Evolutionary conservation across 2,329 filamentous ascomycete species (phyloP).

Genomic region (Fusarium liriodendri): DNA sequence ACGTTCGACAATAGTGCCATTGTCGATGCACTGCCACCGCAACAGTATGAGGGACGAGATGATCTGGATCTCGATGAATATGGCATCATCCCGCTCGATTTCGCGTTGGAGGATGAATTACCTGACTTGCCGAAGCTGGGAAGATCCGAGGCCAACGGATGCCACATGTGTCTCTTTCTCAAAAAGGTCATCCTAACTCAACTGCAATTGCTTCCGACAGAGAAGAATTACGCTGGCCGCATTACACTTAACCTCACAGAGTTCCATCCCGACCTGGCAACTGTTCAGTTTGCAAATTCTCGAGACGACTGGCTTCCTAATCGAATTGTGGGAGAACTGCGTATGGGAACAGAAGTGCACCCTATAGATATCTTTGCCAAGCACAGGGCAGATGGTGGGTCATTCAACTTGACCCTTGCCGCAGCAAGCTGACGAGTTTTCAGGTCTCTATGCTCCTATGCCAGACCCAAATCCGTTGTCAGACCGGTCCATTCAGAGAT

Average conservation of each 20-base stretch:
- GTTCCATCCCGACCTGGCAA: background rate
- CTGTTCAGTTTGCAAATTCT: background rate
- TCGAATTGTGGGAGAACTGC: background rate
- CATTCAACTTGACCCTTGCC: fast-evolving
- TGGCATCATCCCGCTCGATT: background rate
- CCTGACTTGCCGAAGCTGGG: background rate
- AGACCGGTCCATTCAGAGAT: background rate
- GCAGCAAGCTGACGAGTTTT: background rate
- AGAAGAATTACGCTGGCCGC: background rate
- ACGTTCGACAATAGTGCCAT: background rate
- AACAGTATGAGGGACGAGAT: background rate
- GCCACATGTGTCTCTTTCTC: background rate
- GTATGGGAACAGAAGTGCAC: background rate
- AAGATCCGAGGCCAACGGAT: background rate
- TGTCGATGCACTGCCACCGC: background rate
- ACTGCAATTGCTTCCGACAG: background rate
- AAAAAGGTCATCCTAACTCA: background rate
- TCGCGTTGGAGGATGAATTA: background rate
- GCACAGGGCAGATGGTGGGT: background rate
- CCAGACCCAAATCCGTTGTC: background rate
- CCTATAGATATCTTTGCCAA: background rate
- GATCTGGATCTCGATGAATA: background rate
- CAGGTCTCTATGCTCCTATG: background rate
- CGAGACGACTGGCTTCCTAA: background rate
- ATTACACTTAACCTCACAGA: background rate